Base-by-base conservation (phyloP, 2,329 filamentous ascomycete species). In the Capronia americana region DNA sequence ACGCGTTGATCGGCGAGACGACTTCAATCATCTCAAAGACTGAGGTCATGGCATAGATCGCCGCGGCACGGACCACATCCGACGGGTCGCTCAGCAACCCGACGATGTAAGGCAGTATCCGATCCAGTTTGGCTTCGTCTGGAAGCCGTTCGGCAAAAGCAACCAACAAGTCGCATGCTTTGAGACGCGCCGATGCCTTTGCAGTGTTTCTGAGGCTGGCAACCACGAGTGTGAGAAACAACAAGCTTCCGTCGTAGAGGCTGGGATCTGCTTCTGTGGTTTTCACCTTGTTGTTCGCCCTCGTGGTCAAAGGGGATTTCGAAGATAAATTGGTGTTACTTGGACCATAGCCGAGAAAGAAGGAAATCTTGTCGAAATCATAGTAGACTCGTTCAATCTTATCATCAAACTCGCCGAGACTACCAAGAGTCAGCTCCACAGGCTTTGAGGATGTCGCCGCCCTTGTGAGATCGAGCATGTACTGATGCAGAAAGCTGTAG, bases 281-380 rank as follows among this genome's bases (percentile, higher is more conserved):
- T 50, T 78, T 73, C 11, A 73, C 92, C 93, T 3, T 93, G 93
- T 66, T 97, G 90, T 76, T 93, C 93, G 57, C 77, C 69, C 51
- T 69, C 66, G 64, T 70, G 58, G 67, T 71, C 69, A 58, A 70
- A 59, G 54, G 58, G 69, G 63, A 46, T 75, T 75, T 17, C 76
- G 77, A 55, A 72, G 73, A 64, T 75, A 70, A 44, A 73, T 74
- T 66, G 61, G 61, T 38, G 28, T 63, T 46, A 14, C 61, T 65
- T n/a, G 67, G 67, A 28, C 66, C 69, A 57, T 73, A 92, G 14
- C 92, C 93, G 1, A 99, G 84, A 65, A 97, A 96, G 75, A 96
- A 96, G 0, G 94, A 93, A 60, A 99, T 97, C 77, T 98, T 99
- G 77, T 99, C 95, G 79, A 97, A 98, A 75, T 99, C 95, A 72